phyloP scores from a whole-genome alignment of 225 moss, liverwort and hornwort genomes.

The Climacium dendroides region DNA sequence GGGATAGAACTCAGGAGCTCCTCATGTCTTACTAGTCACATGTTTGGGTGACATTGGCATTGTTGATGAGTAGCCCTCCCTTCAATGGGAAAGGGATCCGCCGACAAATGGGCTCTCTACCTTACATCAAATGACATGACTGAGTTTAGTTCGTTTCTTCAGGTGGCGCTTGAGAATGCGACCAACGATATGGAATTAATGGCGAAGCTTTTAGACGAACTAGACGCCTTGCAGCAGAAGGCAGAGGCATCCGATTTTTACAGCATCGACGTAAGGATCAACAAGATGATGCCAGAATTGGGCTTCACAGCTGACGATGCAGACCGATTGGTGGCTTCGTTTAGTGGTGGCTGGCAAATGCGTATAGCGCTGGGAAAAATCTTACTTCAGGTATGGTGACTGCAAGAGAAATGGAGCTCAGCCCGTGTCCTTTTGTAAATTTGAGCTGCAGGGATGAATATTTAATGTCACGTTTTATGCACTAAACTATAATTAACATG shows the following conservation, averaged over 20 bases:
- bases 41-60: neutral
- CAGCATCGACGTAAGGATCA: conserved; percentile 34
- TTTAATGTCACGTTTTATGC: neutral
- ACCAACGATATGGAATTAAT: conserved; percentile 40
- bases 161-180: conserved; percentile 31
- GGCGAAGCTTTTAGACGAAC: conserved; percentile 28
- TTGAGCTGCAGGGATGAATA: neutral
- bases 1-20: neutral
- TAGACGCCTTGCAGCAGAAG: conserved; percentile 24
- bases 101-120: neutral
- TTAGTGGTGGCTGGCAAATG: conserved; percentile 50
- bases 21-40: neutral
- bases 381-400: conserved; percentile 16
- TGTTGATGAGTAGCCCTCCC: neutral
- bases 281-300: conserved; percentile 50
- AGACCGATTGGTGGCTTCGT: conserved; percentile 37
- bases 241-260: conserved; percentile 32
- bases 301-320: conserved; percentile 31
- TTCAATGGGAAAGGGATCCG: neutral
- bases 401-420: neutral
- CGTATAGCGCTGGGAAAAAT: conserved; percentile 37
- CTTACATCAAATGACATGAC: neutral
- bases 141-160: neutral
- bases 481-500: too few relatives aligned
- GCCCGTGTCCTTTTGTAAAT: neutral